phyloP scores from a whole-genome alignment of 768 basidiomycete genomes.

The Lactarius indigo region DNA sequence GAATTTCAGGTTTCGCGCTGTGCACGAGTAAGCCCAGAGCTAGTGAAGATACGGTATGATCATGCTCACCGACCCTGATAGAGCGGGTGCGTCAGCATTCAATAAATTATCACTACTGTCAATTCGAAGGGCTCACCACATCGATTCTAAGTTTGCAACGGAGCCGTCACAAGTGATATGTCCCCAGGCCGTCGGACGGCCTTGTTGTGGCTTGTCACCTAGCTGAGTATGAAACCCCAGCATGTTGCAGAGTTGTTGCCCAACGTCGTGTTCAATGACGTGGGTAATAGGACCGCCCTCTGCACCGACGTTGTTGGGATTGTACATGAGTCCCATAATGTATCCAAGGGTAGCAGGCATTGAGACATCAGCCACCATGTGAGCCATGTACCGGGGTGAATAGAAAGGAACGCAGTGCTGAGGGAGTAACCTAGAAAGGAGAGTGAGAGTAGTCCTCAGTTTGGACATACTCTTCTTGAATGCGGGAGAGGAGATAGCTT shows the following conservation, averaged over 20 bases:
- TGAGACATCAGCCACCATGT: slow-evolving; percentile 39
- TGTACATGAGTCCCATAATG: slow-evolving; percentile 32
- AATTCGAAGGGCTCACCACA: slow-evolving; percentile 34
- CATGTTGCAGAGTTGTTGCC: slow-evolving; percentile 40
- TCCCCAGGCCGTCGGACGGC: slow-evolving; percentile 35
- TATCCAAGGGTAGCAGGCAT: slow-evolving; percentile 31
- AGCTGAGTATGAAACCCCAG: slow-evolving; percentile 34
- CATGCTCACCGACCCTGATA: slow-evolving; percentile 17
- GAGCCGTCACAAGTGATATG: slow-evolving; percentile 44
- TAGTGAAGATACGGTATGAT: background rate
- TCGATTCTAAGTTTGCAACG: slow-evolving; percentile 46
- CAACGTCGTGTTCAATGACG: slow-evolving; percentile 38
- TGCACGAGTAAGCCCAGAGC: background rate
- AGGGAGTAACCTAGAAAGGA: slow-evolving; percentile 28
- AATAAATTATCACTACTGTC: background rate
- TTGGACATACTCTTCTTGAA: slow-evolving; percentile 28
- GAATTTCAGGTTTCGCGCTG: slow-evolving; percentile 47
- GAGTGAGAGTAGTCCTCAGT: slow-evolving; percentile 25
- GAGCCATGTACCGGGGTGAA: slow-evolving; percentile 40
- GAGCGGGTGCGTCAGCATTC: background rate
- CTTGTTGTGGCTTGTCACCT: background rate
- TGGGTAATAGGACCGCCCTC: slow-evolving; percentile 42
- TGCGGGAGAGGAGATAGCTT: slow-evolving; percentile 24
- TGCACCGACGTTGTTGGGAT: slow-evolving; percentile 44
- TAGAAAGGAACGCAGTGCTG: slow-evolving; percentile 39